These are phyloP conservation scores for Erigeron canadensis DNA, from an alignment of 129 eudicot species.

Conservation along the genomic window DNA sequence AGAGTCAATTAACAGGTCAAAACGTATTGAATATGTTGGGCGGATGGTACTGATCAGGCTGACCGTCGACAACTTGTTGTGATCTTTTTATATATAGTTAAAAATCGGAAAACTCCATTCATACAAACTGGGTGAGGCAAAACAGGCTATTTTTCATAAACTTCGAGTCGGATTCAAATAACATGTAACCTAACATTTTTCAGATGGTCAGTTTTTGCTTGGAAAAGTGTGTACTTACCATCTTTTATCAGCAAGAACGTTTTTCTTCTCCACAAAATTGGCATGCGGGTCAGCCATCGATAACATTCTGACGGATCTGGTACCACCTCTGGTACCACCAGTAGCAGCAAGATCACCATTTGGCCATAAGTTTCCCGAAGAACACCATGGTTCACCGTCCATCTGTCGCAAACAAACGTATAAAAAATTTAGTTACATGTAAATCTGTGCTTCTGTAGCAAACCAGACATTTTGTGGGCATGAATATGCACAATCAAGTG, in stretches of 20 bases:
- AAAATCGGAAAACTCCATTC: not conserved
- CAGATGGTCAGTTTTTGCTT: not conserved
- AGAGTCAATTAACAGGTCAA: not conserved
- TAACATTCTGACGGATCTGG: constrained; percentile 42
- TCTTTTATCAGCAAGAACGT: constrained; percentile 43
- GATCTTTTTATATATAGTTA: not conserved
- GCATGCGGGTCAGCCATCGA: constrained; percentile 34
- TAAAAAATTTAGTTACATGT: too few species aligned
- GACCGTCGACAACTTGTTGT: not conserved
- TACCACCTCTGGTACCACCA: constrained; percentile 66
- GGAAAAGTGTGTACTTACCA: constrained; percentile 41
- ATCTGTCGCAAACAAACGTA: constrained; percentile 38
- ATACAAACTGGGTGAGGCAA: not conserved
- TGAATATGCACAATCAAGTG: too few species aligned
- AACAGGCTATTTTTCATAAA: not conserved
- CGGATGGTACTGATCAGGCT: not conserved
- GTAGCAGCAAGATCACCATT: constrained; percentile 65
- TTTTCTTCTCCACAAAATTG: constrained; percentile 48
- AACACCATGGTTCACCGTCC: constrained; percentile 81
- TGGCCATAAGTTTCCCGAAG: constrained; percentile 60
- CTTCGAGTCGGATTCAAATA: not conserved
- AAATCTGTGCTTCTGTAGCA: not conserved
- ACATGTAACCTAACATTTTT: not conserved
- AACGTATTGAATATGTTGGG: not conserved
- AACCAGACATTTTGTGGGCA: too few species aligned